Evolutionary conservation across 441 rosid species (phyloP), one percentile per base, ranked within the genome.

Genomic region (Gossypium schwendimanii): DNA sequence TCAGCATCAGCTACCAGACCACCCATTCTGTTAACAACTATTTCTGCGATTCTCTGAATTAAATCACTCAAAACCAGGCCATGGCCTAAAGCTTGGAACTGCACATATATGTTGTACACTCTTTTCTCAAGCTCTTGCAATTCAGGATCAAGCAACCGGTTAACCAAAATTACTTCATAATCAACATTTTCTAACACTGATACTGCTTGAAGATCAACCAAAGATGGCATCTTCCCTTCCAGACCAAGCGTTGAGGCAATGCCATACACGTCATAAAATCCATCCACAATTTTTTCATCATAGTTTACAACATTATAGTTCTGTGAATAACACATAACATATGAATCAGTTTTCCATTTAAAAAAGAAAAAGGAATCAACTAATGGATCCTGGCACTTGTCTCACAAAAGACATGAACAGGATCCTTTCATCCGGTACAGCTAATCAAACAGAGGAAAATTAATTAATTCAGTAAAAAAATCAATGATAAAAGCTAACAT

Each of bases 21-120:
- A 70, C 99, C 99, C 98, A 95, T 88, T 81, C 87, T 87, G 71
- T 84, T 78, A 70, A 89, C 98, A 84, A 95, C 98, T 77, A 95
- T 59, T 76, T 84, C 86, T 24, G 99, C 95, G 80, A 95, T 85
- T 81, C 84, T 90, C 85, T 89, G 94, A 80, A 94, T 82, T 83
- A 93, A 78, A 71, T 80, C 84, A 80, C 82, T 77, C 41, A 86
- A 79, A 73, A 72, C 81, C 31, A 78, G 80, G 73, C 87, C 89
- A 55, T 68, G 73, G 10, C 73, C 81, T 76, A 80, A 82, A 58
- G 79, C 81, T 52, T 66, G 82, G 73, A 81, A 83, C 76, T 89
- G 88, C 72, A 79, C 28, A 62, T 90, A 83, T 59, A 87, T 59
- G 49, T 80, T 65, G 70, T 75, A 77, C 28, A 79, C 92, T 74